Base-by-base conservation (phyloP, 164 flowering plant species). In the Vitis labrusca region DNA sequence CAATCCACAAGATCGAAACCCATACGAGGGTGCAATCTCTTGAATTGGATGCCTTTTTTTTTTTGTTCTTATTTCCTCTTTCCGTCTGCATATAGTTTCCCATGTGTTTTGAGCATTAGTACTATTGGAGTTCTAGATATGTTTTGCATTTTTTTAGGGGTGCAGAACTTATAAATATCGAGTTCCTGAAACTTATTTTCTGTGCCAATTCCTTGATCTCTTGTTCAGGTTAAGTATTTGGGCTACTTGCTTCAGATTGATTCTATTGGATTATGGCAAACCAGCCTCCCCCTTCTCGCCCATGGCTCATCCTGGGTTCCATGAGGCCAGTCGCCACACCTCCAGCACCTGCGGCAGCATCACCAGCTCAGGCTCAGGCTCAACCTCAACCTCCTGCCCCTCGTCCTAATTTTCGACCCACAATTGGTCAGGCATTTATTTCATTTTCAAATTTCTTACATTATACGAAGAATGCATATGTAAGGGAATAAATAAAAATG, bases 271-370 rank as follows among this genome's bases (percentile, higher is more conserved):
- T 27, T 16, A 81, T 81, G 83, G 73, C 81, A 17, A 76, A 67
- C 68, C 76, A 71, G 19, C 82, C 77, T 0, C 61, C 72, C 3
- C 67, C 59, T 5, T 0, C 72, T 30, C 86, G 86, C 56, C 85
- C 83, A 2, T 83, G 82, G 86, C 74, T 76, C 30, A 81, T 86
- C 57, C 50, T 84, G 50, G 59, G 70, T 37, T 72, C 82, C 44
- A 58, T 76, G 60, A 32, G 59, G 59, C 60, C 23, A 70, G 23
- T 19, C 23, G 23, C 23, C 23, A 19, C 23, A 19, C 23, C 23
- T 19, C 23, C 23, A 19, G 23, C 23, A 19, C 23, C 23, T 19
- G 23, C 23, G 23, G 23, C 23, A 19, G 23, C 23, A 19, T 19
- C 23, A 19, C 23, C 1, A 19, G 23, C 23, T 19, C 23, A 27